These are phyloP conservation scores for Microcyclospora tardicrescens DNA, from an alignment of 2,329 filamentous ascomycete species.

Conservation along the genomic window DNA sequence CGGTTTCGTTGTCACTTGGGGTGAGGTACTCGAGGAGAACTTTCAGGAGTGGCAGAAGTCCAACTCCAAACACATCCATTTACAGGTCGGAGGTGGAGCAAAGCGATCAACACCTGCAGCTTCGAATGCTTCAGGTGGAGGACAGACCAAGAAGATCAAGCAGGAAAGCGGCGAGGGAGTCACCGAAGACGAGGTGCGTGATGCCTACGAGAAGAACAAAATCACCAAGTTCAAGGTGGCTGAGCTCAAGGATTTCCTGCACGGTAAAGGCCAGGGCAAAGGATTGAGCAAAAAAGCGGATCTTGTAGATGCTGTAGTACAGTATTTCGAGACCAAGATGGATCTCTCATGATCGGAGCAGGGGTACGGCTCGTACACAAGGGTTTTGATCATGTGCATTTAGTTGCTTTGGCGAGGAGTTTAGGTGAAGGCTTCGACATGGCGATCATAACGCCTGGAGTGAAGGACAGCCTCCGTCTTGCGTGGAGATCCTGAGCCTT, in stretches of 20 bases:
- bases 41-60: constrained; percentile 29
- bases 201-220: constrained; percentile 29
- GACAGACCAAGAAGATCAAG: constrained; percentile 34
- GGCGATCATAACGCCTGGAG: too few relatives aligned
- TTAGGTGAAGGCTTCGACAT: too few relatives aligned
- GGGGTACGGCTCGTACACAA: too few relatives aligned
- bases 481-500: too few relatives aligned
- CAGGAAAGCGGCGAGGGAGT: constrained; percentile 20
- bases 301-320: constrained; percentile 22
- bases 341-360: constrained; percentile 4
- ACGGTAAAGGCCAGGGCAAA: constrained; percentile 14
- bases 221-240: constrained; percentile 28
- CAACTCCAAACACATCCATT: constrained; percentile 25
- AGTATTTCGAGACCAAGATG: constrained; percentile 26
- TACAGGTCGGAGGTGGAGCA: constrained; percentile 28
- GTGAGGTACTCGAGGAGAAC: constrained; percentile 51
- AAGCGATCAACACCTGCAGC: constrained; percentile 31
- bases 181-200: constrained; percentile 33
- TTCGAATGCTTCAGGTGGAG: constrained; percentile 9
- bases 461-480: too few relatives aligned
- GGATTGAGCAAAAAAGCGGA: constrained; percentile 21
- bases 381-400: too few relatives aligned
- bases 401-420: too few relatives aligned
- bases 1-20: constrained; percentile 65
- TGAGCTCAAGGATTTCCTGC: constrained; percentile 21